Percentiles rank a stretch among this genome's conserved stretches.
phyloP scores from a whole-genome alignment of 176 grass and related monocot genomes.

The Pontederia crassipes region DNA sequence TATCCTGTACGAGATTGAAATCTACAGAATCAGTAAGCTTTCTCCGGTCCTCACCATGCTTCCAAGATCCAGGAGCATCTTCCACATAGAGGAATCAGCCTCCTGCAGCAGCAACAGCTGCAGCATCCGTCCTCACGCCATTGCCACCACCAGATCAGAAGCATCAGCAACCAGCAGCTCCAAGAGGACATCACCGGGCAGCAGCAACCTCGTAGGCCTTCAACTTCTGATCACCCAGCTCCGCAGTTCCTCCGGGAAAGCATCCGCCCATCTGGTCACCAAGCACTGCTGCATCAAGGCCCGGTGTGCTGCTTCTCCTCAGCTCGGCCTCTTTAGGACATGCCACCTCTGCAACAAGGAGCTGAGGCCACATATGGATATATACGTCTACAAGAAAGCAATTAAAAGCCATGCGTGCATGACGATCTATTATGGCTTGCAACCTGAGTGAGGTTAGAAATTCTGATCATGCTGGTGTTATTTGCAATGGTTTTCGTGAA shows the following conservation, averaged over 20 bases:
- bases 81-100: not conserved
- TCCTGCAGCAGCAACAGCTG: not conserved
- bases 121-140: not conserved
- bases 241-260: no score
- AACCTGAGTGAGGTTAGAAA: not conserved
- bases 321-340: not conserved
- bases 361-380: not conserved
- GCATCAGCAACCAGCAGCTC: no score
- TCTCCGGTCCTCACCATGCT: not conserved
- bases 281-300: not conserved
- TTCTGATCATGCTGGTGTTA: not conserved
- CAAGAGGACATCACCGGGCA: no score
- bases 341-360: conserved; percentile 8
- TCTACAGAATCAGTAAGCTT: no score
- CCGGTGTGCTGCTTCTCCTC: no score
- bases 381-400: conserved; percentile 6
- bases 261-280: not conserved
- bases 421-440: no score
- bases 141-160: no score
- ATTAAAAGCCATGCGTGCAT: no score
- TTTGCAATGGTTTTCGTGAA: not conserved
- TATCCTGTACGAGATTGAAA: no score
- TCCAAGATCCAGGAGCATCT: not conserved
- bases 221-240: no score
- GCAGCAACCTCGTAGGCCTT: no score